phyloP scores from a whole-genome alignment of 2,329 filamentous ascomycete species.

The Claviceps paspali region DNA sequence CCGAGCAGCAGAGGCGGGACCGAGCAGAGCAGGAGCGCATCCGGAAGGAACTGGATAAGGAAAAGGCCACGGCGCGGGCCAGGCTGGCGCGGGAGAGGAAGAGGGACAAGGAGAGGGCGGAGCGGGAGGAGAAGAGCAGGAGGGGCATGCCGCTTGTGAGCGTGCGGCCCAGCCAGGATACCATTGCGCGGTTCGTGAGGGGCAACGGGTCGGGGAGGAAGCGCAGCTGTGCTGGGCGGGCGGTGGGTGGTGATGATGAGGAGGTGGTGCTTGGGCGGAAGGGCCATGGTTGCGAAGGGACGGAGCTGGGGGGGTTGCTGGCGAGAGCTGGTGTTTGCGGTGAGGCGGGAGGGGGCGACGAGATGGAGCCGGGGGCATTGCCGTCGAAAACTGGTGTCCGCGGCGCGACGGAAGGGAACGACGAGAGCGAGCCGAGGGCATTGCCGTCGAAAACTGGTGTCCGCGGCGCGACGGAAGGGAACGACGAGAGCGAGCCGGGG shows the following conservation, averaged over 20 bases:
- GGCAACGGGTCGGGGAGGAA: constrained; percentile 18
- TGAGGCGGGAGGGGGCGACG: too few relatives aligned
- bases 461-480: too few relatives aligned
- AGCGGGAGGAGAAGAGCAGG: constrained; percentile 33
- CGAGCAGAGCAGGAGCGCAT: constrained; percentile 39
- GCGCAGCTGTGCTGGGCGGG: constrained; percentile 6
- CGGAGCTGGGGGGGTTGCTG: not conserved
- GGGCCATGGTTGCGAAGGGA: not conserved
- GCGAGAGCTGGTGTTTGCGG: too few relatives aligned
- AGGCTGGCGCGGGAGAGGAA: constrained; percentile 37
- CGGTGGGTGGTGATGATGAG: not conserved
- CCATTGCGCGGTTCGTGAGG: constrained; percentile 36
- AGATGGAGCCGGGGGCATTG: too few relatives aligned
- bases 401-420: too few relatives aligned
- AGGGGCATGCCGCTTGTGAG: constrained; percentile 38
- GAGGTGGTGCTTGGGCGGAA: not conserved
- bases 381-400: too few relatives aligned
- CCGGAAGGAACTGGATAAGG: constrained; percentile 34
- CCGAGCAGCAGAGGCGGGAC: constrained; percentile 24
- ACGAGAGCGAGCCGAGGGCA: too few relatives aligned
- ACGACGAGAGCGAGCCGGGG: too few relatives aligned
- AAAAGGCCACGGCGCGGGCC: constrained; percentile 31
- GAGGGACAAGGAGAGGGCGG: constrained; percentile 34
- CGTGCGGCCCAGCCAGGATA: constrained; percentile 41
- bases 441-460: too few relatives aligned